These are phyloP conservation scores for Leucoagaricus sp. DNA, from an alignment of 1,284 basidiomycete species.

Conservation along the genomic window DNA sequence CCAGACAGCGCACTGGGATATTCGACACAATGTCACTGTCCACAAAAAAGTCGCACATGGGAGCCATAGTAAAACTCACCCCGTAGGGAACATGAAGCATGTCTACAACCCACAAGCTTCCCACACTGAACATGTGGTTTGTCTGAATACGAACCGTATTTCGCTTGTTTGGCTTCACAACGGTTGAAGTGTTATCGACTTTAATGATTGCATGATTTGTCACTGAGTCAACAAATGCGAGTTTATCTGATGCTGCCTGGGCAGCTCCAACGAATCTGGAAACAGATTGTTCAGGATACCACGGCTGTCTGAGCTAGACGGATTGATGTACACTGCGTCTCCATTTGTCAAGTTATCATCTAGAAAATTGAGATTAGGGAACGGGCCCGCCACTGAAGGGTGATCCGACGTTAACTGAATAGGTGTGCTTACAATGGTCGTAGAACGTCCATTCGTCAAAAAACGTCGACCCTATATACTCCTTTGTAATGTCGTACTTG, in stretches of 20 bases:
- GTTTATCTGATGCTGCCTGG: constrained; percentile 47
- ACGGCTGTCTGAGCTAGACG: neutral
- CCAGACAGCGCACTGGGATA: constrained; percentile 67
- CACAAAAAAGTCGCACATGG: neutral
- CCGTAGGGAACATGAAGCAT: constrained; percentile 72
- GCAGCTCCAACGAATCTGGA: constrained; percentile 55
- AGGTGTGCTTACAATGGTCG: constrained; percentile 41
- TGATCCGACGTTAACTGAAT: neutral
- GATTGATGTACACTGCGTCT: constrained; percentile 49
- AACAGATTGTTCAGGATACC: neutral
- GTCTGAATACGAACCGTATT: constrained; percentile 68
- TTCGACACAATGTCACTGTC: neutral
- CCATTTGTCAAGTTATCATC: constrained; percentile 74
- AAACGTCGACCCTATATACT: constrained; percentile 51
- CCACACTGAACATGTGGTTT: constrained; percentile 57
- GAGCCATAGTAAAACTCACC: constrained; percentile 32
- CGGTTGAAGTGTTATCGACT: constrained; percentile 67
- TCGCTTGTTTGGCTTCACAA: constrained; percentile 63
- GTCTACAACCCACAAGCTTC: constrained; percentile 67
- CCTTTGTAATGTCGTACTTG: constrained; percentile 46
- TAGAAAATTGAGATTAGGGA: constrained; percentile 23
- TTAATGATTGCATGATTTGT: constrained; percentile 68
- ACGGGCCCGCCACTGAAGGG: neutral
- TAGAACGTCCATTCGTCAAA: constrained; percentile 60
- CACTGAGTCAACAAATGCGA: constrained; percentile 61